Evolutionary conservation across 2,329 filamentous ascomycete species (phyloP), one percentile per base, ranked within the genome.

Genomic region (Didymella pinodella): DNA sequence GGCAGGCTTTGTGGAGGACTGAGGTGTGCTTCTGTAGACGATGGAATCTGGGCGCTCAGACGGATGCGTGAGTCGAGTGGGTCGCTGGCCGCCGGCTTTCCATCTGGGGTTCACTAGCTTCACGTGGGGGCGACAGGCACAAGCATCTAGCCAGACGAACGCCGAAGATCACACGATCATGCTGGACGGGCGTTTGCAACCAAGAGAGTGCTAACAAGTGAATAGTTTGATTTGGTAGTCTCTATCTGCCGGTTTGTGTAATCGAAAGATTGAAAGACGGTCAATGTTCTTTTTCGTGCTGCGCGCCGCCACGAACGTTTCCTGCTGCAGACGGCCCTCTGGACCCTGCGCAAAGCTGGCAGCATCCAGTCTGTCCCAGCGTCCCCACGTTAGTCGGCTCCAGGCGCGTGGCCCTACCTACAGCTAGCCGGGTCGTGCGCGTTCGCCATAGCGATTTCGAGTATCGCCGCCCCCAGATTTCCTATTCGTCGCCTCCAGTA

Each of bases 391-490:
- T 36, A 20, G 36, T 20, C 36, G 38, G 57, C 52, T 54, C 60
- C 60, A 57, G 38, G 48, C 57, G 59, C 57, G 54, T 53, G 38
- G 43, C 43, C 31, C 48, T 43, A 28, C 48, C 44, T 44, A 28
- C 22, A 28, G 22, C n/a, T 25, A 49, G 26, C 32, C 20, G 38
- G 38, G n/a, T 54, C 47, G 43, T 8, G 55, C 60, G 62, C 54
- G 49, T 34, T 57, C 50, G 41, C 46, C 47, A 45, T 53, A 51
- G 45, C 57, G 44, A 54, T 43, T 54, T 40, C 53, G 58, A 48
- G 8, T 32, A 1, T 25, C 14, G 29, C 26, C 47, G 20, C 20
- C 50, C 41, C 63, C 69, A 64, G 60, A 62, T 47, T 67, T 65
- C 38, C 34, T 44, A 10, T 25, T 53, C 34, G 48, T 48, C 38